A percentile compares a stretch with the other conserved stretches of the same genome.
Conservation (phyloP, 805 yeast species). For the Kurtzmaniella fragi region DNA sequence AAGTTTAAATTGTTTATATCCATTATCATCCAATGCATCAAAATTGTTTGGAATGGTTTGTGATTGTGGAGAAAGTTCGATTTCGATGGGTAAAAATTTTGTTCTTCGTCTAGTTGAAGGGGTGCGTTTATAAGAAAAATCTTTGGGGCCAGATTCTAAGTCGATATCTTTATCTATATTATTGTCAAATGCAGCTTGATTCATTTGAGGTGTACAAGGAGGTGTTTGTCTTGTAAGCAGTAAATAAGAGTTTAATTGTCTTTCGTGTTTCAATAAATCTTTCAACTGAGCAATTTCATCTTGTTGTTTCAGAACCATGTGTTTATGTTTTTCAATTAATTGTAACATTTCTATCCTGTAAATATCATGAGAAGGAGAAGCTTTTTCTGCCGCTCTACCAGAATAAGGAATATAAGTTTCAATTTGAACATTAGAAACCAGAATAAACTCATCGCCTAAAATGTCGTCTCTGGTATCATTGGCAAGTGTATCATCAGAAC, state of each 20-base stretch:
- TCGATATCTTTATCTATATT: background rate
- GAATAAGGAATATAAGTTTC: background rate
- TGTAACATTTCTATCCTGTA: slow-evolving; percentile 18
- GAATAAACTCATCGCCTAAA: background rate
- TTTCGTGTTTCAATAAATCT: slow-evolving; percentile 18
- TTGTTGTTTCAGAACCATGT: slow-evolving; percentile 18
- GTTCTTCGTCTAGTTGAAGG: slow-evolving; percentile 1
- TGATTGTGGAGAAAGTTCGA: slow-evolving; percentile 1
- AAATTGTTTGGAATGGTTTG: background rate
- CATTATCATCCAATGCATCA: background rate
- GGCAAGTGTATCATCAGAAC: background rate
- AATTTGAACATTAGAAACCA: background rate
- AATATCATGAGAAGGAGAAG: slow-evolving; percentile 5
- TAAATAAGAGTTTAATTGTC: slow-evolving; percentile 10
- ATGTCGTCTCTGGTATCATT: background rate
- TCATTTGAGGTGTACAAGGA: background rate
- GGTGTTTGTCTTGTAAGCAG: no score
- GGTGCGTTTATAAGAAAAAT: no score
- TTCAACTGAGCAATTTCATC: slow-evolving; percentile 19
- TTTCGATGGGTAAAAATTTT: slow-evolving; percentile 8
- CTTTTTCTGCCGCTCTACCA: background rate
- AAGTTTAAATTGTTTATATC: background rate
- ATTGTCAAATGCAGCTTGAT: background rate
- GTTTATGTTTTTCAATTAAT: slow-evolving; percentile 17
- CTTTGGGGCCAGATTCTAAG: no score